A percentile compares a stretch with the other conserved stretches of the same genome.
phyloP scores from a whole-genome alignment of 2,329 filamentous ascomycete genomes.

The Sarocladiaceae sp. region DNA sequence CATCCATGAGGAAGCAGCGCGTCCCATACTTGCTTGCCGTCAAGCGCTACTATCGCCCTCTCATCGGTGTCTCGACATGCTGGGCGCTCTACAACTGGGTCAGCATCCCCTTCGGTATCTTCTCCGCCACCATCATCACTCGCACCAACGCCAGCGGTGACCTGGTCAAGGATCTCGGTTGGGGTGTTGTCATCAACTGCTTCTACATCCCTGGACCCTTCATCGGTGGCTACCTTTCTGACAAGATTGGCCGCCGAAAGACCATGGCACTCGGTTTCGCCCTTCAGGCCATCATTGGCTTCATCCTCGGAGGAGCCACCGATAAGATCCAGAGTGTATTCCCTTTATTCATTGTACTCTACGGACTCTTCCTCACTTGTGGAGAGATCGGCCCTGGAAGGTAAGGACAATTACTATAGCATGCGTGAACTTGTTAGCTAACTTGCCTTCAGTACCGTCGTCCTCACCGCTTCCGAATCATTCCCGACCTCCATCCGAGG shows the following conservation, averaged over 20 bases:
- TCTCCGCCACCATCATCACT: constrained; percentile 45
- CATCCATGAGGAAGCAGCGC: constrained; percentile 36
- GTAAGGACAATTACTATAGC: constrained; percentile 13
- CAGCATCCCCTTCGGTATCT: constrained; percentile 48
- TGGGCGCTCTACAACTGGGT: constrained; percentile 52
- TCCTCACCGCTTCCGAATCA: constrained; percentile 35
- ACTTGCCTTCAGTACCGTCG: constrained; percentile 23
- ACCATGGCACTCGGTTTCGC: constrained; percentile 45
- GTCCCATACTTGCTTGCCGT: constrained; percentile 40
- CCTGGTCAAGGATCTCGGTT: constrained; percentile 36
- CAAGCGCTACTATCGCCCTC: constrained; percentile 40
- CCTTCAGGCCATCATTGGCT: constrained; percentile 38
- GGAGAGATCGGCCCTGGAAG: constrained; percentile 46
- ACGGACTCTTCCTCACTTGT: constrained; percentile 41
- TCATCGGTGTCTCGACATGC: constrained; percentile 39
- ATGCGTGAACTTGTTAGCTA: not conserved
- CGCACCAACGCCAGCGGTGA: constrained; percentile 33
- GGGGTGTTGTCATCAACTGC: constrained; percentile 41
- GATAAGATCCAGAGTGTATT: constrained; percentile 37
- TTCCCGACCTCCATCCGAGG: constrained; percentile 45
- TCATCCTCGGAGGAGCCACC: constrained; percentile 42
- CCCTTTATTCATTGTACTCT: constrained; percentile 44
- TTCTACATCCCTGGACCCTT: constrained; percentile 44
- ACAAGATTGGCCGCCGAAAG: constrained; percentile 41
- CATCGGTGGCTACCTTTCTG: constrained; percentile 40